Conservation (phyloP, 75 land plant species). For the Selaginella moellendorffii region DNA sequence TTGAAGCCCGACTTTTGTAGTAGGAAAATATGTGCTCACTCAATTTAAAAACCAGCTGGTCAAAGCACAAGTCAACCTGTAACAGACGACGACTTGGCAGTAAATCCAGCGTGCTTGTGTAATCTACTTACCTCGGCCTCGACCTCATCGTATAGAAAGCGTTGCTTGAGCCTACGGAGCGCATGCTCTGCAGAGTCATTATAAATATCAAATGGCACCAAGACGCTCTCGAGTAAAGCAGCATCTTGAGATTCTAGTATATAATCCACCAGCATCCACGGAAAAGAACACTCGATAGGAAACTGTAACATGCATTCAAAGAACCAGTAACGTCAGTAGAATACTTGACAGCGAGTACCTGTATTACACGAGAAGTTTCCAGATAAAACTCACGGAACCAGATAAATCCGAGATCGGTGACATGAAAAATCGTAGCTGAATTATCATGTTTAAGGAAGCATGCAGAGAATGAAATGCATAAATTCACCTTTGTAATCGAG, state of each 20-base stretch:
- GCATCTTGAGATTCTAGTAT: constrained; percentile 75
- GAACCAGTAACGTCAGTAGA: too few species aligned
- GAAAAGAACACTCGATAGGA: constrained; percentile 98
- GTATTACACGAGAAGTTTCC: constrained; percentile 98
- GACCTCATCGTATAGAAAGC: constrained; percentile 97
- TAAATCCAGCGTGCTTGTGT: not conserved
- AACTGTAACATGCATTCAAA: constrained; percentile 46
- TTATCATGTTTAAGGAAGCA: constrained; percentile 54
- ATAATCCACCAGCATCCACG: constrained; percentile 98
- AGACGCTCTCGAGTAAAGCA: constrained; percentile 77
- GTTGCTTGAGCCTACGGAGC: constrained; percentile 70
- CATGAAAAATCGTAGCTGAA: constrained; percentile 73
- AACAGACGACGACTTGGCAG: not conserved
- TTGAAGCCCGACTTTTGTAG: constrained; percentile 89
- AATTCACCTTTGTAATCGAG: constrained; percentile 69
- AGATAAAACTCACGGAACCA: constrained; percentile 99
- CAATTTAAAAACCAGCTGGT: constrained; percentile 76
- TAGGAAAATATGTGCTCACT: constrained; percentile 78
- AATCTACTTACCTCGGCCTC: constrained; percentile 80
- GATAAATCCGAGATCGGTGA: constrained; percentile 89
- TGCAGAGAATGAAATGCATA: not conserved
- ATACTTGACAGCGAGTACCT: constrained; percentile 33
- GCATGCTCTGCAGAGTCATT: constrained; percentile 97
- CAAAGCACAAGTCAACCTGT: constrained; percentile 98
- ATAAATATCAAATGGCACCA: constrained; percentile 91